Percentiles rank a stretch among this genome's conserved stretches.
These are phyloP conservation scores for Plasmodium falciparum DNA, from an alignment of 169 alveolate species.

Conservation along the genomic window DNA sequence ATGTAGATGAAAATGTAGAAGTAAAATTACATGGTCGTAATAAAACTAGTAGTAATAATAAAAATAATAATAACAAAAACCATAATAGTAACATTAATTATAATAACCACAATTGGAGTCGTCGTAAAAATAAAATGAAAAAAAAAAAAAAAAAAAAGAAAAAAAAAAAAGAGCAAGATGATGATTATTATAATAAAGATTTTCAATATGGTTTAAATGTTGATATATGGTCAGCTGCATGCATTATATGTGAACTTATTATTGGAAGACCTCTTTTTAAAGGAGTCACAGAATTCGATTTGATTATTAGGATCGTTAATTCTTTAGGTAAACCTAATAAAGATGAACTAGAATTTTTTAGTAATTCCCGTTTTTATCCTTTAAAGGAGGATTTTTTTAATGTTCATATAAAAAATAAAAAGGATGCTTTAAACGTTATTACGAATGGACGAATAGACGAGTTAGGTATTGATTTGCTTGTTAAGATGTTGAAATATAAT, in stretches of 20 bases:
- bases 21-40: too few relatives aligned
- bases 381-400: conserved; percentile 83
- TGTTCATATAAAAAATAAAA: conserved; percentile 76
- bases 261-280: conserved; percentile 91
- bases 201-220: conserved; percentile 87
- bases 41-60: too few relatives aligned
- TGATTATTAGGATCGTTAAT: conserved; percentile 85
- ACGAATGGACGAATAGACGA: conserved; percentile 83
- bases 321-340: conserved; percentile 90
- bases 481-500: conserved; percentile 92
- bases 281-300: conserved; percentile 91
- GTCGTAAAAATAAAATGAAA: background rate
- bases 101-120: too few relatives aligned
- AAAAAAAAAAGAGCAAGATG: conserved; percentile 15
- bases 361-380: conserved; percentile 86
- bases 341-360: conserved; percentile 88
- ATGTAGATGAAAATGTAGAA: too few relatives aligned
- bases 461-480: conserved; percentile 91
- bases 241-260: conserved; percentile 91
- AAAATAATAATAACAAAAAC: too few relatives aligned
- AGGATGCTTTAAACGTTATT: conserved; percentile 80
- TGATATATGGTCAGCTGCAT: conserved; percentile 93
- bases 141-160: conserved; percentile 17
- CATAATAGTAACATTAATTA: too few relatives aligned
- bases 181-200: conserved; percentile 26